Base-by-base conservation (phyloP, 129 eudicot species). In the Flaveria bidentis region DNA sequence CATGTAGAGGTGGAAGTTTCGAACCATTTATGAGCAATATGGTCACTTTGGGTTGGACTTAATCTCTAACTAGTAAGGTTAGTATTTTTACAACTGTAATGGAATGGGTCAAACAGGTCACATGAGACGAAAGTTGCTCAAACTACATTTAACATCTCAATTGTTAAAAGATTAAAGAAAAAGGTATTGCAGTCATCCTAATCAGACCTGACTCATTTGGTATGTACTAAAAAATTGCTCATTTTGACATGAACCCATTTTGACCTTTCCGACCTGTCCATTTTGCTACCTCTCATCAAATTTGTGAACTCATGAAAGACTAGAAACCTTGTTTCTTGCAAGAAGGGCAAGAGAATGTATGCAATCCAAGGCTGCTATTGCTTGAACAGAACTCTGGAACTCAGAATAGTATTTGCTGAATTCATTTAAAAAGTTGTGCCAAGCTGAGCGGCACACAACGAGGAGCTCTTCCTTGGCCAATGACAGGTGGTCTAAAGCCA, bases 281-380 rank as follows among this genome's bases (percentile, higher is more conserved):
- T 3, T 23, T 73, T 73, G 57, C 57, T 57, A 53, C 41, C 15
- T 56, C 3, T 56, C 4, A 42, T 16, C 47, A 62, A 61, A 28
- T 47, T 47, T 63, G 56, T 46, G 39, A 13, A 58, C 12, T 6
- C 56, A 18, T 16, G 25, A 41, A 45, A 71, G 28, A 57, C 63
- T n/a, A 50, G 52, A 67, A 60, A 90, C 98, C 98, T 94, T 94
- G 20, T 85, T 86, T 80, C 87, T 84, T 39, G 94, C 93, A 53
- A 94, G 90, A 83, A 83, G 64, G 52, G 99, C 97, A 28, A 91
- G 83, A 17, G 99, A 91, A 86, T 87, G 83, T 56, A 94, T 76
- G 73, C 99, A 94, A 82, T 94, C 99, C 86, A 94, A 78, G 9
- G 96, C 81, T 81, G 99, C 94, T 64, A 94, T 76, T 71, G 99